Evolutionary conservation across 352 stramenopile species (phyloP).

Genomic region (Globisporangium takayamanum): DNA sequence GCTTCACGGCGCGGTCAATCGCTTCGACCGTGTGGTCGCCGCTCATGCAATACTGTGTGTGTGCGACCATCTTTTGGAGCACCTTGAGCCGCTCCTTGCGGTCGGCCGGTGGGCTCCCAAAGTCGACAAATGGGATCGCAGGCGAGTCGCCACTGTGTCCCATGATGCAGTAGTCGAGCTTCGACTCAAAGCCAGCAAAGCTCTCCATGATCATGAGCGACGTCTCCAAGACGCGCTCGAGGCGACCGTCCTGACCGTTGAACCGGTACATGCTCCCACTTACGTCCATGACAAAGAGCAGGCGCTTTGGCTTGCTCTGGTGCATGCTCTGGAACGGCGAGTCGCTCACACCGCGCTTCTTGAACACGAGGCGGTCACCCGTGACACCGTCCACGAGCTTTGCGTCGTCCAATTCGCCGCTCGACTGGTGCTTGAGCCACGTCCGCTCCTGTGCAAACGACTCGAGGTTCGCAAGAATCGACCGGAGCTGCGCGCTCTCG

Average conservation of each 20-base stretch:
- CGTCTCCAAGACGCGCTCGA: slow-evolving; percentile 91
- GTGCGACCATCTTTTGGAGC: slow-evolving; percentile 91
- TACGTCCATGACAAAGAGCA: slow-evolving; percentile 92
- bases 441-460: slow-evolving; percentile 78
- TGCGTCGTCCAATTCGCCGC: slow-evolving; percentile 93
- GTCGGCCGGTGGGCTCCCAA: slow-evolving; percentile 70
- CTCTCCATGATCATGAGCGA: slow-evolving; percentile 96
- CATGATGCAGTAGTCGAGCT: slow-evolving; percentile 91
- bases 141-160: slow-evolving; percentile 89
- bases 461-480: slow-evolving; percentile 81
- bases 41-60: slow-evolving; percentile 92
- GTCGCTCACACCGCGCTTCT: slow-evolving; percentile 80
- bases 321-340: slow-evolving; percentile 33
- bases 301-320: slow-evolving; percentile 57
- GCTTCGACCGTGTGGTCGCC: slow-evolving; percentile 94
- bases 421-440: slow-evolving; percentile 91
- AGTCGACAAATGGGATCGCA: slow-evolving; percentile 89
- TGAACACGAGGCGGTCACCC: slow-evolving; percentile 92
- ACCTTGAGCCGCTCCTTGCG: slow-evolving; percentile 89
- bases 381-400: slow-evolving; percentile 92
- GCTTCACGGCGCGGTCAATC: slow-evolving; percentile 73
- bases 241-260: slow-evolving; percentile 89
- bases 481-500: slow-evolving; percentile 71
- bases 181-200: slow-evolving; percentile 83
- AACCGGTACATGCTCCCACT: slow-evolving; percentile 92